Conservation (phyloP, 257 asterid species). For the Gentiana dahurica region DNA sequence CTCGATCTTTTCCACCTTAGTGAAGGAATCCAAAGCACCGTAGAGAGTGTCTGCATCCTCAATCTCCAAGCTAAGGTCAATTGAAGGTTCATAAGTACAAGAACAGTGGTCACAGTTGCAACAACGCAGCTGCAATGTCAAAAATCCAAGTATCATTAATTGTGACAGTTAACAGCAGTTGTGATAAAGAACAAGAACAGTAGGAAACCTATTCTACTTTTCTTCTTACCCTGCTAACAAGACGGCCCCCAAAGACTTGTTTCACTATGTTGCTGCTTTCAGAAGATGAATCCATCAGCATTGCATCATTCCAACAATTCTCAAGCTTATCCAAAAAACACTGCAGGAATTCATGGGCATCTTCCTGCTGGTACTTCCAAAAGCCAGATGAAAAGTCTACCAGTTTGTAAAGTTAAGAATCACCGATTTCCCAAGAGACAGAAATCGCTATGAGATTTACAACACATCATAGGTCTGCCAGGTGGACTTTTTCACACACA, state of each 20-base stretch:
- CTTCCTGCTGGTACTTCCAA: constrained; percentile 63
- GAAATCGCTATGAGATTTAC: too few species aligned
- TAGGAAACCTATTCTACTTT: too few species aligned
- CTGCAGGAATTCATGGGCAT: constrained; percentile 87
- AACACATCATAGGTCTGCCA: too few species aligned
- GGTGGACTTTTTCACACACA: too few species aligned
- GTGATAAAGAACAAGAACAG: neutral
- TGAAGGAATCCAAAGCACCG: constrained; percentile 74
- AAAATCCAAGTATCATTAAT: constrained; percentile 5
- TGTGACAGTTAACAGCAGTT: too few species aligned
- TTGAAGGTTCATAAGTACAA: constrained; percentile 66
- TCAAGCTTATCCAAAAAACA: constrained; percentile 76
- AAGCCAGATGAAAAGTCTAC: constrained; percentile 64
- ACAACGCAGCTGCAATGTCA: constrained; percentile 64
- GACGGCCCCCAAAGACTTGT: constrained; percentile 67
- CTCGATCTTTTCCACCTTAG: constrained; percentile 76
- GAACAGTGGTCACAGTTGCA: constrained; percentile 82
- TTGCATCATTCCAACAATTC: constrained; percentile 18
- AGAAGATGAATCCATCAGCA: constrained; percentile 9
- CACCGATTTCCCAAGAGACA: constrained; percentile 10
- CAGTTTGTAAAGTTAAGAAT: constrained; percentile 37
- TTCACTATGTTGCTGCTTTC: constrained; percentile 41
- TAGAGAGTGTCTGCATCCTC: constrained; percentile 46
- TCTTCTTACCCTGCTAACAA: constrained; percentile 59
- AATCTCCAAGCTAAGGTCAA: constrained; percentile 89